Percentiles rank a stretch among this genome's conserved stretches.
These are phyloP conservation scores for Microstegium vimineum DNA, from an alignment of 176 grass and related monocot genomes.

Conservation along the genomic window DNA sequence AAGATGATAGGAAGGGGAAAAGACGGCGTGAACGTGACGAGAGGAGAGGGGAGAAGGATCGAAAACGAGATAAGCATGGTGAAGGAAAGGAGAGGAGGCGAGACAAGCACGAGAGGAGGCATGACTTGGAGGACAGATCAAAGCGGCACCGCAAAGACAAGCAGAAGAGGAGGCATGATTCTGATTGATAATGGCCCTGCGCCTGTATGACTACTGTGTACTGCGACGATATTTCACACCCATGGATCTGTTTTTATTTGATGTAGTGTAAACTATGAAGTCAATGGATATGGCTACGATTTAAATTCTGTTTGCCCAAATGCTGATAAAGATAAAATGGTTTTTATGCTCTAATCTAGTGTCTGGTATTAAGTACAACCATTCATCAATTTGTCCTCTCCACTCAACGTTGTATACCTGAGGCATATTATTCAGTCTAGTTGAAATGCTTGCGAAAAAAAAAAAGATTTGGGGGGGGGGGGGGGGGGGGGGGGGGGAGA, in stretches of 20 bases:
- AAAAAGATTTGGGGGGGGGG: too few relatives aligned
- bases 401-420: too few relatives aligned
- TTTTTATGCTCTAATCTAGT: neutral
- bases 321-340: neutral
- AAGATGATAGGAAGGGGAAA: constrained; percentile 56
- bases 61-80: constrained; percentile 31
- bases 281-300: neutral
- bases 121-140: constrained; percentile 38
- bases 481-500: too few relatives aligned
- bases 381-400: neutral
- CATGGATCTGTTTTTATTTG: neutral
- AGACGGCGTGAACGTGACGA: constrained; percentile 42
- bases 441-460: too few relatives aligned
- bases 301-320: neutral
- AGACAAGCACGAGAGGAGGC: constrained; percentile 61
- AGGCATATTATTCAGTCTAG: too few relatives aligned
- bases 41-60: constrained; percentile 39
- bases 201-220: neutral
- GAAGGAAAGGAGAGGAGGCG: constrained; percentile 44
- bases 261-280: constrained; percentile 24
- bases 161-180: constrained; percentile 67
- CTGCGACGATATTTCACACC: neutral
- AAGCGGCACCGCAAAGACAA: constrained; percentile 63
- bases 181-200: constrained; percentile 21
- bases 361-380: too few relatives aligned